Percentiles rank a stretch among this genome's conserved stretches.
phyloP scores from a whole-genome alignment of 1,284 basidiomycete species.

The Fistulinella cinereoalba region DNA sequence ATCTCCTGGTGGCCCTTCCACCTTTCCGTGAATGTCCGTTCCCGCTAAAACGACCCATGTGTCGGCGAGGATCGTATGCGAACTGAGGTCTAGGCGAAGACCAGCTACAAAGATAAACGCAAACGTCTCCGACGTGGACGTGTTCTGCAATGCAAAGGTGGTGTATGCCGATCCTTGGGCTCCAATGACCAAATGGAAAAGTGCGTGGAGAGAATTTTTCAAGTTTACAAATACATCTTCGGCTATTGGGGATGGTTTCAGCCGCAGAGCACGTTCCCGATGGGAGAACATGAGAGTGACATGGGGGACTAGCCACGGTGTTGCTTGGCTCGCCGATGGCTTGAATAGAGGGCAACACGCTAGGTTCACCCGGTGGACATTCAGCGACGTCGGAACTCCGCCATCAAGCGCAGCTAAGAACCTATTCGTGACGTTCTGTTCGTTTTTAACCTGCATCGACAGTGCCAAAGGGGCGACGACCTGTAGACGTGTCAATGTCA shows the following conservation, averaged over 20 bases:
- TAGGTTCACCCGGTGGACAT: slow-evolving; percentile 43
- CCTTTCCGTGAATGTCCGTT: slow-evolving; percentile 1
- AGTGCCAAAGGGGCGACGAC: slow-evolving; percentile 28
- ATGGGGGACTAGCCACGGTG: slow-evolving; percentile 34
- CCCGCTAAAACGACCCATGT: slow-evolving; percentile 41
- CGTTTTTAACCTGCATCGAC: slow-evolving; percentile 12
- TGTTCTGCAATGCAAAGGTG: slow-evolving; percentile 35
- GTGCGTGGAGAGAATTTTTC: slow-evolving; percentile 34
- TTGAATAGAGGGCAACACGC: slow-evolving; percentile 36
- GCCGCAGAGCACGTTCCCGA: slow-evolving; percentile 12
- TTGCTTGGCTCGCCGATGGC: slow-evolving; percentile 1
- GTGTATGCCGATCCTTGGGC: slow-evolving; percentile 9
- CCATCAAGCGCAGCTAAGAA: slow-evolving; percentile 32
- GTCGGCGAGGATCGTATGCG: slow-evolving; percentile 47
- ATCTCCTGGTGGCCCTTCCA: slow-evolving; percentile 1
- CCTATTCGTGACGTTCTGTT: slow-evolving; percentile 27
- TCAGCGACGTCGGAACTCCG: slow-evolving; percentile 24
- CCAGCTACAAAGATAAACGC: slow-evolving; percentile 41
- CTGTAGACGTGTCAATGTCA: too few relatives aligned
- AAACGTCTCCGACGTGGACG: slow-evolving; percentile 24
- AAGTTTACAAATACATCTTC: slow-evolving; percentile 29
- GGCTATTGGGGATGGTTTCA: neutral
- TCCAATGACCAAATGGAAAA: slow-evolving; percentile 31
- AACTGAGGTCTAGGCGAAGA: slow-evolving; percentile 43
- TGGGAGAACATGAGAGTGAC: slow-evolving; percentile 34